Evolutionary conservation across 306 rosid species (phyloP).

Genomic region (Albizia julibrissin): DNA sequence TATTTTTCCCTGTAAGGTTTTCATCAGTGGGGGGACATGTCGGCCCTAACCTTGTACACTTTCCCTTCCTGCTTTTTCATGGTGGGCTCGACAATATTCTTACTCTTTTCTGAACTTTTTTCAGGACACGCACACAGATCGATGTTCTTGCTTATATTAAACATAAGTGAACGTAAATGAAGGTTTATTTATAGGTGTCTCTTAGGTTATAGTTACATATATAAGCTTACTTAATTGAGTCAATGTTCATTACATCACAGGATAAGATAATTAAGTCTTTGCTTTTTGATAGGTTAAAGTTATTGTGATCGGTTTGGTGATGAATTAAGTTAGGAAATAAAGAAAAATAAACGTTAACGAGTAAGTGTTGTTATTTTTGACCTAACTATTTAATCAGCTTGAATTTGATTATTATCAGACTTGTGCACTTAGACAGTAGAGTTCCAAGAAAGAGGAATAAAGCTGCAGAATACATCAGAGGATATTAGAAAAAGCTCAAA

Average conservation of each 20-base stretch:
- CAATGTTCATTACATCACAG: background rate
- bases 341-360: background rate
- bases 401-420: background rate
- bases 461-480: background rate
- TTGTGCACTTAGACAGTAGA: background rate
- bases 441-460: background rate
- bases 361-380: background rate
- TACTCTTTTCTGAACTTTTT: background rate
- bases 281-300: too few species aligned
- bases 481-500: background rate
- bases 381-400: background rate
- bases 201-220: background rate
- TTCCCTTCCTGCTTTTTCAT: background rate
- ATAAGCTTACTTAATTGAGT: background rate
- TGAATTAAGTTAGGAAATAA: background rate
- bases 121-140: background rate
- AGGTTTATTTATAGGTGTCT: background rate
- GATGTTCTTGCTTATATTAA: background rate
- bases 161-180: background rate
- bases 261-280: background rate
- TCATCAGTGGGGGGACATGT: conserved; percentile 1
- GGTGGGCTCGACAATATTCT: background rate
- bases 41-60: background rate
- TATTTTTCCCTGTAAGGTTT: background rate
- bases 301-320: background rate